Conservation (phyloP, 805 yeast genomes). For the Lipomyces chichibuensis region DNA sequence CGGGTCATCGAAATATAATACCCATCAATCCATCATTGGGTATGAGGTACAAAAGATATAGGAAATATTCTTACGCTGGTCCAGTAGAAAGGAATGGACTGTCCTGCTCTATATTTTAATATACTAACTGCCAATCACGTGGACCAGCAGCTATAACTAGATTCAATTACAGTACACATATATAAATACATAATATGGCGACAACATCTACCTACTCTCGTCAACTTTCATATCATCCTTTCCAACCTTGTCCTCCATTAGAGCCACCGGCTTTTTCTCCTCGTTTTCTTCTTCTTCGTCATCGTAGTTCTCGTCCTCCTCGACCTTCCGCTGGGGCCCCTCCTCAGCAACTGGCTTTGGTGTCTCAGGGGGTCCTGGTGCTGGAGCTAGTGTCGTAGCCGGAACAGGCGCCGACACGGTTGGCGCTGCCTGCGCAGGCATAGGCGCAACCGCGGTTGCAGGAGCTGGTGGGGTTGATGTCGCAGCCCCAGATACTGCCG, state of each 20-base stretch:
- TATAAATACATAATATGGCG: not conserved
- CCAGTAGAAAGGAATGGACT: no score
- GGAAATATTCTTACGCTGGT: no score
- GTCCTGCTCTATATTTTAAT: no score
- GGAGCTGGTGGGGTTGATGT: not conserved
- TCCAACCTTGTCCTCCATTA: conserved; percentile 3
- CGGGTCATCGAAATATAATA: no score
- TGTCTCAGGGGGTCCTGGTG: conserved; percentile 10
- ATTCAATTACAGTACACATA: not conserved
- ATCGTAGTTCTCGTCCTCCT: conserved; percentile 34
- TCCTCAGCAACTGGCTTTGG: conserved; percentile 19
- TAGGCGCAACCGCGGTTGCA: conserved; percentile 1
- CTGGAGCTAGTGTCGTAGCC: conserved; percentile 13
- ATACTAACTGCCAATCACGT: no score
- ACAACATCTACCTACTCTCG: not conserved
- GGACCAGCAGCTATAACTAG: no score
- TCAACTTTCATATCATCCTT: conserved; percentile 14
- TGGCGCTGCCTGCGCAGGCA: not conserved
- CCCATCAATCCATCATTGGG: no score
- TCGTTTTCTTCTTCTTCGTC: conserved; percentile 29
- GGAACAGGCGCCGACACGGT: conserved; percentile 9
- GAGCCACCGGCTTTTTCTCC: conserved; percentile 8
- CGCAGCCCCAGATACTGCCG: not conserved
- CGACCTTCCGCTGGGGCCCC: conserved; percentile 32
- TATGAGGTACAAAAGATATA: no score